A percentile compares a stretch with the other conserved stretches of the same genome.
Evolutionary conservation across 176 grass and related monocot genomes (phyloP).

Genomic region (Pharus latifolius): DNA sequence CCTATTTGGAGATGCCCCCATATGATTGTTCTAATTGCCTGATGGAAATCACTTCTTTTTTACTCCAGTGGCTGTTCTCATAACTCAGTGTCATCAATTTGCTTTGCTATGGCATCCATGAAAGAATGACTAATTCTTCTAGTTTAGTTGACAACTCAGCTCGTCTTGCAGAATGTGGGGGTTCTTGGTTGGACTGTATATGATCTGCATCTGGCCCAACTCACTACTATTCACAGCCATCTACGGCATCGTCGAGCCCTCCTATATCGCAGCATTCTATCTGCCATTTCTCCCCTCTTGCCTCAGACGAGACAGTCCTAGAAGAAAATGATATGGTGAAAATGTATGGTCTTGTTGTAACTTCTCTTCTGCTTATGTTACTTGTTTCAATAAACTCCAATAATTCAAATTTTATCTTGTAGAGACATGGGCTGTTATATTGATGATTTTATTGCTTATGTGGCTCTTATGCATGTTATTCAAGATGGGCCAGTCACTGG

Average conservation of each 20-base stretch:
- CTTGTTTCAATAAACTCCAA: not conserved
- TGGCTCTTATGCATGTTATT: conserved; percentile 87
- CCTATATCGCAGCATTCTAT: conserved; percentile 50
- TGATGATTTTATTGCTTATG: conserved; percentile 98
- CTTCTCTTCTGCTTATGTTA: not conserved
- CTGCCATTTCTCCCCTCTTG: conserved; percentile 91
- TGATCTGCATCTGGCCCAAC: conserved; percentile 81
- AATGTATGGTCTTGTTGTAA: conserved; percentile 52
- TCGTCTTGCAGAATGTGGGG: conserved; percentile 84
- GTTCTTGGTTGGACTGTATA: conserved; percentile 84
- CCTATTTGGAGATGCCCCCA: too few relatives aligned
- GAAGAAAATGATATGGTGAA: conserved; percentile 94
- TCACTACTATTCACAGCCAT: conserved; percentile 78
- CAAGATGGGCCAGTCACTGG: conserved; percentile 59
- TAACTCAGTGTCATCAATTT: too few relatives aligned
- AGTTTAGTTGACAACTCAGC: too few relatives aligned
- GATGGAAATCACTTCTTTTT: too few relatives aligned
- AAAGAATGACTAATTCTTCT: too few relatives aligned
- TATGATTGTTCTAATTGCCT: too few relatives aligned
- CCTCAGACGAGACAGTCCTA: conserved; percentile 67
- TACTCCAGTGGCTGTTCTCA: too few relatives aligned
- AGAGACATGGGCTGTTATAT: conserved; percentile 97
- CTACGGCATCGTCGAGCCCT: conserved; percentile 72
- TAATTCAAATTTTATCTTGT: conserved; percentile 12
- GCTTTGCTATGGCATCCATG: too few relatives aligned